Evolutionary conservation across 495 filamentous ascomycete species (phyloP), one percentile per base, ranked within the genome.

Genomic region (Talaromyces liani): DNA sequence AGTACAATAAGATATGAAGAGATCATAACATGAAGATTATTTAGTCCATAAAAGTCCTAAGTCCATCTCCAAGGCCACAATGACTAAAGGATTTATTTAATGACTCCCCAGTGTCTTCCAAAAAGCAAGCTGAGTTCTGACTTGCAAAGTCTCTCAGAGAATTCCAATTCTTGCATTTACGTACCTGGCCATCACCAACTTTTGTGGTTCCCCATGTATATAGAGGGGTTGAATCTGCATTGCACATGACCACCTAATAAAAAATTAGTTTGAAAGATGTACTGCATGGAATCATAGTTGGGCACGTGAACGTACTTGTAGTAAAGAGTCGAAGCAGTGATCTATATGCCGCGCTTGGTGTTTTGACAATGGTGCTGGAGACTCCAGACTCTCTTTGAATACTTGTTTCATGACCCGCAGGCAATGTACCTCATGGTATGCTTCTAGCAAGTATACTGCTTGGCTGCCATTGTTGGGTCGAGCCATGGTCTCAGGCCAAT

Each of bases 111-210:
- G 14, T 45, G 12, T 6, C n/a, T 18, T 16, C 41, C 41, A 45
- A 45, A 18, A 45, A 60, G 22, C 58, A 60, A 14, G 58, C 58
- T 12, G 58, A 39, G 24, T 60, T 31, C 6, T 60, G 29, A 7
- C 29, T 60, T 8, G 58, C 58, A 25, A 12, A 60, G 6, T 60
- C n/a, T 14, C 58, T 18, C n/a, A 60, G 20, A 18, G 58, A 10
- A 24, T 25, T 25, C 58, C 58, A 60, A 16, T 60, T 18, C 18
- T 60, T 60, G 34, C 58, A 60, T 25, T 47, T 60, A 33, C 34
- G 58, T 18, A 22, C 10, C 22, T 60, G 58, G 2, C 34, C 58
- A 33, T 60, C 16, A 1, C 58, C 58, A 4, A 25, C 58, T 24
- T 8, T 41, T 8, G 16, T 22, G 24, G n/a, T 33, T 22, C 58